A percentile compares a stretch with the other conserved stretches of the same genome.
Evolutionary conservation across 1,139 yeast genomes (phyloP).

Genomic region (Candida freyschussii): DNA sequence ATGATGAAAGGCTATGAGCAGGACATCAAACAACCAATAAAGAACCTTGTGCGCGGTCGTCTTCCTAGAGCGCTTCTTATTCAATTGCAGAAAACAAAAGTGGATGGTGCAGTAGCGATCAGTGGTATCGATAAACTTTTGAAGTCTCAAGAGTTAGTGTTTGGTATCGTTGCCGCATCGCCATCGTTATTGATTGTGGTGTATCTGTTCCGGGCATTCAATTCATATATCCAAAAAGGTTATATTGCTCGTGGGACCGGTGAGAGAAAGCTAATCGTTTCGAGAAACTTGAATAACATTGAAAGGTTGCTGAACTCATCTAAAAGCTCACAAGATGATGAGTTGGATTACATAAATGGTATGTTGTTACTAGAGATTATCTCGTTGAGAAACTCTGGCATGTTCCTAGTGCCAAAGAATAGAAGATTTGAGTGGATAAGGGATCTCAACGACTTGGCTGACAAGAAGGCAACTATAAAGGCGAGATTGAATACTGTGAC

Average conservation of each 20-base stretch:
- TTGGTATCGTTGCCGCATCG: conserved; percentile 84
- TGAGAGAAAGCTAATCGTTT: conserved; percentile 33
- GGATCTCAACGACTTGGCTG: conserved; percentile 51
- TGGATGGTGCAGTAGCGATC: conserved; percentile 88
- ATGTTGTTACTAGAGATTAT: conserved; percentile 53
- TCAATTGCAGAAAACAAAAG: conserved; percentile 91
- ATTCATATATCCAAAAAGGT: conserved; percentile 30
- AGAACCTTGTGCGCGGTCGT: conserved; percentile 59
- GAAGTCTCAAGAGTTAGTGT: conserved; percentile 86
- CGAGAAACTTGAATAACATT: conserved; percentile 50
- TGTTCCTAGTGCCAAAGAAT: conserved; percentile 41
- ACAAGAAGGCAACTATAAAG: conserved; percentile 28
- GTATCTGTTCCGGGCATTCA: conserved; percentile 31
- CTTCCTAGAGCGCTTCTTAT: conserved; percentile 73
- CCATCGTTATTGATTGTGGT: conserved; percentile 68
- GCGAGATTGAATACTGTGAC: conserved; percentile 41
- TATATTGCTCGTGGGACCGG: conserved; percentile 30
- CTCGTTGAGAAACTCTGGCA: conserved; percentile 47
- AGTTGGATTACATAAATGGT: conserved; percentile 35
- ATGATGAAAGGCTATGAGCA: conserved; percentile 77
- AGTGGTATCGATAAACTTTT: conserved; percentile 86
- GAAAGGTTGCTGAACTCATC: conserved; percentile 44
- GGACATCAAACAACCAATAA: conserved; percentile 68
- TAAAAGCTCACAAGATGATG: conserved; percentile 15
- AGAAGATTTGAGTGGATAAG: conserved; percentile 47